phyloP scores from a whole-genome alignment of 176 grass and related monocot species.

The Saccharum officinarum region DNA sequence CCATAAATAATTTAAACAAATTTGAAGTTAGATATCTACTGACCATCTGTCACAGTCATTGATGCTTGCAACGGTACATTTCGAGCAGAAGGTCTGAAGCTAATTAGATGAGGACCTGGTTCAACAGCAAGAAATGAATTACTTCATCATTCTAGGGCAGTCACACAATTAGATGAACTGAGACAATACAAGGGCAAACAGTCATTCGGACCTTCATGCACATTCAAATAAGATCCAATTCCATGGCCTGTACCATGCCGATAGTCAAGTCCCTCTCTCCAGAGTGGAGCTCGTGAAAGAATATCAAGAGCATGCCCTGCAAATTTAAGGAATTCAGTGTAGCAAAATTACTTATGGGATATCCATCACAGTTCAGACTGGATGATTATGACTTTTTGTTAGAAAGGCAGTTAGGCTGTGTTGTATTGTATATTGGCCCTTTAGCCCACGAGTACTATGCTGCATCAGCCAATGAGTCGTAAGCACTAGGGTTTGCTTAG shows the following conservation, averaged over 20 bases:
- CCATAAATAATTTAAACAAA: neutral
- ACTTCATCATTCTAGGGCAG: neutral
- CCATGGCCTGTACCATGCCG: constrained; percentile 98
- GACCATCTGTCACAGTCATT: constrained; percentile 98
- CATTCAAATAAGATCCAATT: constrained; percentile 93
- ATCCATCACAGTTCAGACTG: neutral
- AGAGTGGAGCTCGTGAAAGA: constrained; percentile 76
- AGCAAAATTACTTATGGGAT: constrained; percentile 13
- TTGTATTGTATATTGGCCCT: neutral
- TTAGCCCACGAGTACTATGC: neutral
- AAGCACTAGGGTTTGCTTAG: neutral
- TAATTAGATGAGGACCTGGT: constrained; percentile 95
- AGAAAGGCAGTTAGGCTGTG: neutral
- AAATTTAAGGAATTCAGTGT: constrained; percentile 11
- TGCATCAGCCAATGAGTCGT: neutral
- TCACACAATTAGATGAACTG: constrained; percentile 22
- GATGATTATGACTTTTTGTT: neutral
- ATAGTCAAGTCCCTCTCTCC: constrained; percentile 94
- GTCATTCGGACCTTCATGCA: constrained; percentile 77
- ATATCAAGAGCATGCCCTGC: constrained; percentile 94
- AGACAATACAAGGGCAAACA: constrained; percentile 32
- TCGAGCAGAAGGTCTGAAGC: constrained; percentile 89
- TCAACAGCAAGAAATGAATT: constrained; percentile 2
- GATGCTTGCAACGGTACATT: constrained; percentile 94
- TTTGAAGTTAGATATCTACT: constrained; percentile 15